Percentiles rank a stretch among this genome's conserved stretches.
phyloP scores from a whole-genome alignment of 441 rosid genomes.

The Melastoma candidum region DNA sequence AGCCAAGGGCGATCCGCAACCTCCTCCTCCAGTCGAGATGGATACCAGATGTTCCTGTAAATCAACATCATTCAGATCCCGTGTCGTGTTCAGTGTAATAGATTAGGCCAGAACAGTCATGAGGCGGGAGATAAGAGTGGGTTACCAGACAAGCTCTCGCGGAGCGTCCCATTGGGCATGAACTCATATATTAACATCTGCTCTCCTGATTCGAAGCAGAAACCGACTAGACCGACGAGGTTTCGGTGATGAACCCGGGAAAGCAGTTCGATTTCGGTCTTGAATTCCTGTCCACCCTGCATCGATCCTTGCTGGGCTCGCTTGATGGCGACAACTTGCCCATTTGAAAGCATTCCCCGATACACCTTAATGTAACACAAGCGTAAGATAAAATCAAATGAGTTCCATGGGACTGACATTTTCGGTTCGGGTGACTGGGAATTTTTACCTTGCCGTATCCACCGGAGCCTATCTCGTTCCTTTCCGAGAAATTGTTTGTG shows the following conservation, averaged over 20 bases:
- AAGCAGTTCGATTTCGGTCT: constrained; percentile 93
- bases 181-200: constrained; percentile 91
- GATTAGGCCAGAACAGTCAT: too few relatives aligned
- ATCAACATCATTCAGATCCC: too few relatives aligned
- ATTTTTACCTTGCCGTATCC: constrained; percentile 63
- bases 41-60: constrained; percentile 49
- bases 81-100: too few relatives aligned
- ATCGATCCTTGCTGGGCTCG: constrained; percentile 90
- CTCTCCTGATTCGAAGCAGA: constrained; percentile 91
- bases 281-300: constrained; percentile 95
- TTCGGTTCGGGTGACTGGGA: too few relatives aligned
- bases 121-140: too few relatives aligned
- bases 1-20: constrained; percentile 77
- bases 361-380: constrained; percentile 28
- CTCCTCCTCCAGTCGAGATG: constrained; percentile 85
- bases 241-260: constrained; percentile 97
- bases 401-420: too few relatives aligned
- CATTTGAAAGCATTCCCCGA: constrained; percentile 67
- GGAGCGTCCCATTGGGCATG: constrained; percentile 78
- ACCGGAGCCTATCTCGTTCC: constrained; percentile 78
- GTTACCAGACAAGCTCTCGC: constrained; percentile 44
- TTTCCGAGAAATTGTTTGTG: constrained; percentile 64
- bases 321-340: constrained; percentile 82
- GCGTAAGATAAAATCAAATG: too few relatives aligned
- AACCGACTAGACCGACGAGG: constrained; percentile 87